Conservation (phyloP, 768 basidiomycete genomes). For the Pleurotus citrinopileatus region DNA sequence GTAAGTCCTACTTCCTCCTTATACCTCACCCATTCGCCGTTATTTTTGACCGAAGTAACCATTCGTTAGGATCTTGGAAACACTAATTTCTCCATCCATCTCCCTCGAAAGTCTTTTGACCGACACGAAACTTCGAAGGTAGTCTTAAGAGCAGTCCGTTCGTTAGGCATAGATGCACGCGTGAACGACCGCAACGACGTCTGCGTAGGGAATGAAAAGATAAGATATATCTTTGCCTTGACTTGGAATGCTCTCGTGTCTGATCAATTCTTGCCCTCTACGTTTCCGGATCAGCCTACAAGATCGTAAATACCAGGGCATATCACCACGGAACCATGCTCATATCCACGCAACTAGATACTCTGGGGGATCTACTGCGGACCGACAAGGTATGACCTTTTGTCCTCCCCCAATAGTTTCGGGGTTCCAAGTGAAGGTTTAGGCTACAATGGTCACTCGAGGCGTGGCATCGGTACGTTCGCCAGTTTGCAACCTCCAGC, state of each 20-base stretch:
- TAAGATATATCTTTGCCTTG: constrained; percentile 45
- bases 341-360: constrained; percentile 72
- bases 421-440: constrained; percentile 7
- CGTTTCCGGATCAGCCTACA: constrained; percentile 98
- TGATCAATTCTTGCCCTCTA: too few relatives aligned
- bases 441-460: constrained; percentile 81
- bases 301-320: constrained; percentile 84
- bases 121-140: constrained; percentile 73
- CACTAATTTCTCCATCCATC: constrained; percentile 93
- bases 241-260: too few relatives aligned
- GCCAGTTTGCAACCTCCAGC: constrained; percentile 80
- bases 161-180: constrained; percentile 70
- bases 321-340: constrained; percentile 99
- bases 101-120: constrained; percentile 80
- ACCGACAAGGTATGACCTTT: constrained; percentile 60
- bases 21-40: too few relatives aligned
- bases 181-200: constrained; percentile 93
- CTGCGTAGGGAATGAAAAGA: constrained; percentile 83
- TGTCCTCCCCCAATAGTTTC: background rate
- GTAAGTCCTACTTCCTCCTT: constrained; percentile 42
- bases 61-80: constrained; percentile 84
- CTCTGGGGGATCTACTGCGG: constrained; percentile 70
- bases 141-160: constrained; percentile 72
- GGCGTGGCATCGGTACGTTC: constrained; percentile 91
- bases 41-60: too few relatives aligned